Base-by-base conservation (phyloP, 306 rosid genomes). In the Parietaria judaica region DNA sequence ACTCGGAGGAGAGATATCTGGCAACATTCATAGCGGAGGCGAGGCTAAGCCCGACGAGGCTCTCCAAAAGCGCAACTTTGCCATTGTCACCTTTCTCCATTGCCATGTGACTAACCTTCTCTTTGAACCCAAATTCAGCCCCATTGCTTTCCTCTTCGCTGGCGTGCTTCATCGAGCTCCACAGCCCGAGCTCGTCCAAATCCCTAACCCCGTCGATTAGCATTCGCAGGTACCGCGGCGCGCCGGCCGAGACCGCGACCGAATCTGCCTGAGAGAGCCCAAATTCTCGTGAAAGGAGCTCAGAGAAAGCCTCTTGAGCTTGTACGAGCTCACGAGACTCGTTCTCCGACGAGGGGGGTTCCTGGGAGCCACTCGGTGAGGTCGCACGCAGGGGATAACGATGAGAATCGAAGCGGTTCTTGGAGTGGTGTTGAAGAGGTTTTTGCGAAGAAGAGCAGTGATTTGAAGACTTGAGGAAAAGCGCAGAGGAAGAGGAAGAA, bases 1-100 rank as follows among this genome's bases (percentile, higher is more conserved):
- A 69, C 72, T 80, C 77, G 4, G 78, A 47, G 0, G 90, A 78
- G 23, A 84, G 83, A 70, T 92, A 75, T 50, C 88, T 74, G 2
- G 95, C 82, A 47, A 88, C 77, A 66, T 88, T 79, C 85, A 88
- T 85, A 50, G 98, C 95, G 6, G 86, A 84, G 76, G 92, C 74
- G 14, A 86, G 78, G 59, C 77, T 77, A 73, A 92, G 77, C 16
- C 90, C 96, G 0, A 82, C 80, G 3, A 72, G 71, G 69, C 88
- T 80, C 87, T 88, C 98, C 78, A 88, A 60, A 66, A 81, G 81
- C 3, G 90, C 92, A 48, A 88, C 84, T 69, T 92, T 88, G 0
- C 96, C 96, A 11, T 68, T 64, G 61, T 86, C 98, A 41, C 96
- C 92, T 63, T 86, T 92, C 60, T 73, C 70, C 54, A 57, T 38